Conservation (phyloP, 495 filamentous ascomycete genomes). For the Schizothecium vesticola region DNA sequence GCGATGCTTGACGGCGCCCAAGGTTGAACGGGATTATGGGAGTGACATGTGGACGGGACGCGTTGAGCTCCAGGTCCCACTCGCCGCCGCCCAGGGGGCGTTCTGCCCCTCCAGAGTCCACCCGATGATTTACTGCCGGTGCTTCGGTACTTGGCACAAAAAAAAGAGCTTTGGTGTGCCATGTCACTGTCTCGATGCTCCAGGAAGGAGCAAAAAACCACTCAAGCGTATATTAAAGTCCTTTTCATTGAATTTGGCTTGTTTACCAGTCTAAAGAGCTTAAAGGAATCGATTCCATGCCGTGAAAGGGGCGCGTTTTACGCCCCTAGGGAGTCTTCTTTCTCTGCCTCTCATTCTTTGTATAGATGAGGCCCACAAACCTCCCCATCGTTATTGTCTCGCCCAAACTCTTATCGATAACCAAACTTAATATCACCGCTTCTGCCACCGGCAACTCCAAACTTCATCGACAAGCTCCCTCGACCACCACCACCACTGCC, state of each 20-base stretch:
- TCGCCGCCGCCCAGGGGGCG: no score
- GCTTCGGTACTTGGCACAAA: background rate
- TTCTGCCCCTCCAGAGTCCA: background rate
- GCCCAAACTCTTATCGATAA: conserved; percentile 4
- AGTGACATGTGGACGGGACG: background rate
- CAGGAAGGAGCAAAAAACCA: background rate
- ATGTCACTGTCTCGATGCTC: background rate
- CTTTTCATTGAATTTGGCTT: background rate
- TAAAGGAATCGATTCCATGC: background rate
- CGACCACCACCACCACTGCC: background rate
- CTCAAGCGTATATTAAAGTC: background rate
- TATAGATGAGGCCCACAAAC: background rate
- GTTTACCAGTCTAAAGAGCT: background rate
- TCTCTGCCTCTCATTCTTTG: background rate
- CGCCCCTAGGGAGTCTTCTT: no score
- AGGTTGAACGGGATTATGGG: background rate
- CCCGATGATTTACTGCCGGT: background rate
- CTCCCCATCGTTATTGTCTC: background rate
- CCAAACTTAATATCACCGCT: background rate
- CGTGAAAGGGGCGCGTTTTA: background rate
- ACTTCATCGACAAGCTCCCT: background rate
- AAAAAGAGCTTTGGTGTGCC: background rate
- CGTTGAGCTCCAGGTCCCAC: background rate
- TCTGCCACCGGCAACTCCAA: background rate
- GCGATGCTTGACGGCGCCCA: background rate